Base-by-base conservation (phyloP, 1,139 yeast genomes). In the Candida sanyaensis region DNA sequence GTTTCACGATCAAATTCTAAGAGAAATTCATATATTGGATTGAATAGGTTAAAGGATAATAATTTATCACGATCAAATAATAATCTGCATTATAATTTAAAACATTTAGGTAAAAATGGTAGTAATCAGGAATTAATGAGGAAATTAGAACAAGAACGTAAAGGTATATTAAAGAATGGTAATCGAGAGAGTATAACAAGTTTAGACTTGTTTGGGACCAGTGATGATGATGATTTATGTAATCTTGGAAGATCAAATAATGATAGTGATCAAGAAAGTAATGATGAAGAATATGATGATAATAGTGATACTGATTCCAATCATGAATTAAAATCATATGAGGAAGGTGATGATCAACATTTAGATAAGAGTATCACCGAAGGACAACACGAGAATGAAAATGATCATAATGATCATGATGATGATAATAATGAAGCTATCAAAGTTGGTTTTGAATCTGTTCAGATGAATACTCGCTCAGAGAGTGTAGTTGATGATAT, bases 41-140 rank as follows among this genome's bases (percentile, higher is more conserved):
- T 75, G 48, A 73, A 72, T 51, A 52, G 77, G 33, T 60, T 74
- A 31, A 74, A 74, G 49, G 75, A 71, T 37, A 62, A 61, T 17
- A 55, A 60, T 34, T 43, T 64, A 32, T 50, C 60, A 6, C 58
- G 58, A 37, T 60, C 66, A 1, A 45, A 45, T 33, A 48, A 48
- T 17, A 48, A 48, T 34, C 46, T 47, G 29, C 37, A 38, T 11
- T 42, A 28, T n/a, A 43, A 46, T 42, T 43, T 48, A 34, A 41
- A 41, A 24, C 32, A 41, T 27, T 41, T 41, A 27, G 39, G 39
- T n/a, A 41, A 41, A 17, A 21, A 12, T 7, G 38, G 33, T 7
- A 41, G 38, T 27, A 41, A 34, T 11, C 43, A 11, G 37, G 48
- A 48, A 8, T 38, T 48, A 23, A 36, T 48, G n/a, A 42, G 34